These are phyloP conservation scores for Cucumis sativus DNA, from an alignment of 306 rosid genomes.

Conservation along the genomic window Cucumber_9930_V3 NC_026655.2:5449001-5449500, in stretches of 20 bases:
- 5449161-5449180: neutral
- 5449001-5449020: no score
- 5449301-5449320: neutral
- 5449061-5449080: neutral
- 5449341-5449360: neutral
- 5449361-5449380: neutral
- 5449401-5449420: neutral
- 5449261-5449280: neutral
- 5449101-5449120: neutral
- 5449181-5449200: neutral
- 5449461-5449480: neutral
- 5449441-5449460: neutral
- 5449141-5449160: neutral
- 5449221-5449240: constrained; percentile 1
- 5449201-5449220: neutral
- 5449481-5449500: no score
- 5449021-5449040: neutral
- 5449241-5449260: neutral
- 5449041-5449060: neutral
- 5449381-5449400: neutral
- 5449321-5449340: neutral
- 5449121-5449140: neutral
- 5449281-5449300: neutral
- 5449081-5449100: neutral
- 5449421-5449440: neutral